Percentiles rank a stretch among this genome's conserved stretches.
phyloP scores from a whole-genome alignment of 2,329 filamentous ascomycete genomes.

The Pseudogymnoascus sp. region DNA sequence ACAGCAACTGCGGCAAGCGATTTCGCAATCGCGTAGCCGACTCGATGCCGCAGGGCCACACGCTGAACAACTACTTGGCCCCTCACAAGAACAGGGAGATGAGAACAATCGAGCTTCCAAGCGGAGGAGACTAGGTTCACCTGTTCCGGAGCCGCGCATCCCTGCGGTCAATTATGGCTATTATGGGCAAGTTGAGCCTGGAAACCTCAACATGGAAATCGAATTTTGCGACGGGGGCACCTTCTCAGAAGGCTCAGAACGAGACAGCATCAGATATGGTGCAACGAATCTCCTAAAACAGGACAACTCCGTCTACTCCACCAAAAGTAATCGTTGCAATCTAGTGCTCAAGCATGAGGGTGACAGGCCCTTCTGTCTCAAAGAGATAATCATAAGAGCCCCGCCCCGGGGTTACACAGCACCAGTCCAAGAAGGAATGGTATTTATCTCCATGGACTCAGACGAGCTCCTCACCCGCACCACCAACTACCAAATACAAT shows the following conservation, averaged over 20 bases:
- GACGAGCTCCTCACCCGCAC: conserved; percentile 69
- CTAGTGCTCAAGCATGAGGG: conserved; percentile 77
- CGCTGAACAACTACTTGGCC: background rate
- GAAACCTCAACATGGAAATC: conserved; percentile 76
- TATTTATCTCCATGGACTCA: conserved; percentile 81
- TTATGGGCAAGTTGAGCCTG: conserved; percentile 79
- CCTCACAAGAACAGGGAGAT: conserved; percentile 21
- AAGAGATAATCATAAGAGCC: conserved; percentile 81
- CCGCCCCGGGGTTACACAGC: conserved; percentile 74
- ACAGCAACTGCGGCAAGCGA: background rate
- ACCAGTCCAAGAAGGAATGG: conserved; percentile 82
- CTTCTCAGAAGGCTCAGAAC: conserved; percentile 47
- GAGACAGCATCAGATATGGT: conserved; percentile 43
- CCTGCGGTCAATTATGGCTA: conserved; percentile 70
- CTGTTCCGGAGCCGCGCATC: conserved; percentile 41
- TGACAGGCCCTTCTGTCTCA: conserved; percentile 70
- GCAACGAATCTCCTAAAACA: conserved; percentile 78
- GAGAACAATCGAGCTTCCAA: conserved; percentile 51
- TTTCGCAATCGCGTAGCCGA: background rate
- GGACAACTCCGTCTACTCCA: conserved; percentile 82
- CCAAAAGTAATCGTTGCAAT: conserved; percentile 79
- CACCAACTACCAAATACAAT: conserved; percentile 67
- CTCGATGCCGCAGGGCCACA: background rate
- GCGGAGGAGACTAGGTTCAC: conserved; percentile 62
- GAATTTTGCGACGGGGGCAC: conserved; percentile 77